phyloP scores from a whole-genome alignment of 306 rosid species.

The Vachellia collinsii region DNA sequence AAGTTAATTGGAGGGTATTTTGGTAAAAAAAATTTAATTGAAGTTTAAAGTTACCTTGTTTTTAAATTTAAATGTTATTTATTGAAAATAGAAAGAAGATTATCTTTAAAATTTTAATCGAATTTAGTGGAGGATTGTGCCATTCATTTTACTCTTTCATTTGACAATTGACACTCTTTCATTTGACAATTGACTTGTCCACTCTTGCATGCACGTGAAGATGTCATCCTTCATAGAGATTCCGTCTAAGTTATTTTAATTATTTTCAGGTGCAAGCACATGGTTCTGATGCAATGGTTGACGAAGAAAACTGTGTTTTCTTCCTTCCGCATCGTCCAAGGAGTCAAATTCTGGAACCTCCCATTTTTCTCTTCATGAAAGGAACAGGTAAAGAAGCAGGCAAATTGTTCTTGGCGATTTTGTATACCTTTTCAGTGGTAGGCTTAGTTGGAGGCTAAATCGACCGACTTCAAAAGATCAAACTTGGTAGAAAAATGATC shows the following conservation, averaged over 20 bases:
- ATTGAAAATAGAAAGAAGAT: too few species aligned
- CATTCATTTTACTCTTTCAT: not conserved
- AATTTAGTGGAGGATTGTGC: not conserved
- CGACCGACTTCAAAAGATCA: not conserved
- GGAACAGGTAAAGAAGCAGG: constrained; percentile 79
- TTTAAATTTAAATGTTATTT: too few species aligned
- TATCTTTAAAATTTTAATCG: not conserved
- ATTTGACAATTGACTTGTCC: constrained; percentile 13
- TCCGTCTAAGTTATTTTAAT: constrained; percentile 32
- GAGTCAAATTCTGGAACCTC: constrained; percentile 72
- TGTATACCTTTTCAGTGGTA: not conserved
- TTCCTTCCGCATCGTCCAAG: constrained; percentile 98
- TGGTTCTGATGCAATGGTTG: constrained; percentile 98
- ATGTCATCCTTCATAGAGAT: constrained; percentile 24
- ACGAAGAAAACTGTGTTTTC: constrained; percentile 93
- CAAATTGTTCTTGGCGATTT: not conserved
- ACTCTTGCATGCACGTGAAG: constrained; percentile 7
- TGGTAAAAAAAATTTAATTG: not conserved
- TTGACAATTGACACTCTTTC: constrained; percentile 17
- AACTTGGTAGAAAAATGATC: not conserved
- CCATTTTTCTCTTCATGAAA: constrained; percentile 98
- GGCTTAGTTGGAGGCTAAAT: not conserved
- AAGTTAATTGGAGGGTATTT: not conserved
- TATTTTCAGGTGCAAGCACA: constrained; percentile 89
- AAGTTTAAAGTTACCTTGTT: not conserved